Percentiles rank a stretch among this genome's conserved stretches.
phyloP scores from a whole-genome alignment of 2,329 filamentous ascomycete species.

The Hirsutella minnesotensis region DNA sequence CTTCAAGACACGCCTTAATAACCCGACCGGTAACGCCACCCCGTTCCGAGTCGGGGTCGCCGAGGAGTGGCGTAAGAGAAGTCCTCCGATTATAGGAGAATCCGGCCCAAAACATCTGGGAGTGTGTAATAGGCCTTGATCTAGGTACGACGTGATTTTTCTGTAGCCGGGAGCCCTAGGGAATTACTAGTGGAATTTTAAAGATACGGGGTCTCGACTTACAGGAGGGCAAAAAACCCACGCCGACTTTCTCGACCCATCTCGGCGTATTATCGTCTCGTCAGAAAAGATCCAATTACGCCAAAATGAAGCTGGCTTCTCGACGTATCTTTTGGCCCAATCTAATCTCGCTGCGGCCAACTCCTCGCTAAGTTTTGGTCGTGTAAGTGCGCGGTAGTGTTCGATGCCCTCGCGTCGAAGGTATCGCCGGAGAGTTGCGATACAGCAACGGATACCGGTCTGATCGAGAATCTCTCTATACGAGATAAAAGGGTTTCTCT shows the following conservation, averaged over 20 bases:
- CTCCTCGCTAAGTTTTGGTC: neutral
- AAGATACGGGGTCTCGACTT: neutral
- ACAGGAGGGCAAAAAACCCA: neutral
- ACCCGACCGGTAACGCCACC: neutral
- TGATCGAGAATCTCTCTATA: neutral
- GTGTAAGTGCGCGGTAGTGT: neutral
- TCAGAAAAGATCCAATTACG: neutral
- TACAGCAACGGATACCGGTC: neutral
- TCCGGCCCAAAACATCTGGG: neutral
- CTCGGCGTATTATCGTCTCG: neutral
- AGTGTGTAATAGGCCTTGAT: neutral
- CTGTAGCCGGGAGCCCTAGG: neutral
- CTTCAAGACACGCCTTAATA: neutral
- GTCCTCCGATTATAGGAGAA: neutral
- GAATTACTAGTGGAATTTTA: neutral
- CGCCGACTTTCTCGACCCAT: neutral
- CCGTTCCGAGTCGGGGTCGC: neutral
- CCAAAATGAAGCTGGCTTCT: constrained; percentile 1
- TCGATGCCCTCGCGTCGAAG: neutral
- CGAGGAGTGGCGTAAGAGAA: neutral
- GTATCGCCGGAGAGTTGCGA: neutral
- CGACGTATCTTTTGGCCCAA: neutral
- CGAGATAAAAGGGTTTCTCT: neutral
- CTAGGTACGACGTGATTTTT: neutral
- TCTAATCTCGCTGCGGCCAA: neutral